Percentiles rank a stretch among this genome's conserved stretches.
These are phyloP conservation scores for Phytophthora ramorum DNA, from an alignment of 352 stramenopile genomes.

Conservation along the genomic window DNA sequence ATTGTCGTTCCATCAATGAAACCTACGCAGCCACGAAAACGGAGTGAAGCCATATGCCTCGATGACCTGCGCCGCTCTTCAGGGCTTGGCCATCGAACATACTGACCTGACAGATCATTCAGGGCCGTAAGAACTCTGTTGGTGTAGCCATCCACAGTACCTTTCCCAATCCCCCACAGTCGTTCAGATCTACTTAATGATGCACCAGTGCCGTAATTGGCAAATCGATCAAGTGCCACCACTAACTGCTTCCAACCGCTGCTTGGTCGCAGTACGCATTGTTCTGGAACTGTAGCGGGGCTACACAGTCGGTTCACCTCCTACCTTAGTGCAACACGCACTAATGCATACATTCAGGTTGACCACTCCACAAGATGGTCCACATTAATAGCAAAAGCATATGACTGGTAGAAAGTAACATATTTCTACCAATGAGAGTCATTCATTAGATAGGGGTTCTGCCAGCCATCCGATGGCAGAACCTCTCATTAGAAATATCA, in stretches of 20 bases:
- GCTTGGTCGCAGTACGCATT: neutral
- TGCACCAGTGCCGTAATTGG: neutral
- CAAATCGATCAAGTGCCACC: slow-evolving; percentile 6
- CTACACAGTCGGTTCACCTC: too few relatives aligned
- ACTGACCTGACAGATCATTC: neutral
- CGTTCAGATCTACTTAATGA: neutral
- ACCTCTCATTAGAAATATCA: too few relatives aligned
- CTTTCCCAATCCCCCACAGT: slow-evolving; percentile 2
- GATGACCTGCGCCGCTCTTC: neutral
- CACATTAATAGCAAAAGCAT: too few relatives aligned
- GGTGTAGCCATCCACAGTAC: neutral
- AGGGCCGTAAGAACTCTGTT: neutral
- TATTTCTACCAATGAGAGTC: too few relatives aligned
- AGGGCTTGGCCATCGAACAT: neutral
- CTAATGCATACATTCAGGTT: too few relatives aligned
- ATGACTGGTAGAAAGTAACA: too few relatives aligned
- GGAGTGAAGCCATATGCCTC: neutral
- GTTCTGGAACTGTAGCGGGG: too few relatives aligned
- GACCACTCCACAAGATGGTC: too few relatives aligned
- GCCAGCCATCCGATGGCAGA: too few relatives aligned
- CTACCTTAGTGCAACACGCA: too few relatives aligned
- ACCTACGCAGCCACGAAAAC: neutral
- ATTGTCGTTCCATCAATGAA: neutral
- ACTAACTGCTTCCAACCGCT: neutral
- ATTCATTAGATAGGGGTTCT: too few relatives aligned